Conservation (phyloP, 164 flowering plant genomes). For the Liriodendron chinense region DNA sequence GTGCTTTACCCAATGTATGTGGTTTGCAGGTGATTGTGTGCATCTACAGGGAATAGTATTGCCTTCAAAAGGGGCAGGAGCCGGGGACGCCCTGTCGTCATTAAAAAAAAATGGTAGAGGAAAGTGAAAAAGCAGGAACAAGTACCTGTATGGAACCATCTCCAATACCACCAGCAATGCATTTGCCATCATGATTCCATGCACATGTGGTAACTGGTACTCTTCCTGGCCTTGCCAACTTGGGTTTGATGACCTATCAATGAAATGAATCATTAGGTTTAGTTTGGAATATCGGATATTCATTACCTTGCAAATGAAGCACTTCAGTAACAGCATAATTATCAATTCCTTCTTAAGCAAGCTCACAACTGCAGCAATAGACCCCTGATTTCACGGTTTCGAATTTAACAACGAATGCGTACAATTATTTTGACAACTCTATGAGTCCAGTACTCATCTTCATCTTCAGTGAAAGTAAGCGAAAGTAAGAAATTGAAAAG, state of each 20-base stretch:
- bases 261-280: slow-evolving; percentile 3
- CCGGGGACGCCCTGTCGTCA: no score
- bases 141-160: slow-evolving; percentile 96
- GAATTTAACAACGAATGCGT: not conserved
- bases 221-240: slow-evolving; percentile 91
- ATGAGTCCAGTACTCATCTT: not conserved
- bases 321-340: not conserved
- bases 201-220: slow-evolving; percentile 92
- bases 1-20: no score
- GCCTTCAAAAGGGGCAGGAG: no score
- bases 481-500: not conserved
- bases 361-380: not conserved
- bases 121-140: not conserved
- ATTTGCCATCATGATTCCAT: slow-evolving; percentile 89
- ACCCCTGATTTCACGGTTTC: not conserved
- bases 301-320: not conserved
- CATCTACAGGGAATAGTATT: no score
- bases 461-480: not conserved
- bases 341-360: not conserved
- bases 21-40: no score
- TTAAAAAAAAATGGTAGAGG: no score
- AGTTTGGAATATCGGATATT: not conserved
- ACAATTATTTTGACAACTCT: not conserved
- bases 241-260: slow-evolving; percentile 89
- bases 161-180: slow-evolving; percentile 90